Evolutionary conservation across 1,284 basidiomycete species (phyloP).

Genomic region (Mycena citricolor): DNA sequence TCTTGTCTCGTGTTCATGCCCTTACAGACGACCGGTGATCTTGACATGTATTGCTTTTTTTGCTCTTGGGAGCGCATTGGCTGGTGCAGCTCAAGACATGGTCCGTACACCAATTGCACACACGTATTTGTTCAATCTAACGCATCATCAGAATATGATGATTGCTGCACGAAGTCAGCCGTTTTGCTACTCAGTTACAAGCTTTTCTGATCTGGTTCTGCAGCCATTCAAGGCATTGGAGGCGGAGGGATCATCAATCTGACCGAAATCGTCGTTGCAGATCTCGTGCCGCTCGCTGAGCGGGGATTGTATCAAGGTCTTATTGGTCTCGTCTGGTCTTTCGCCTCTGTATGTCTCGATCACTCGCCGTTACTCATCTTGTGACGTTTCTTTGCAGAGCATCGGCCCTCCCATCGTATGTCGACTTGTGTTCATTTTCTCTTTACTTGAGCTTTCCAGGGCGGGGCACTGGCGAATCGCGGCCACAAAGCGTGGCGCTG

Average conservation of each 20-base stretch:
- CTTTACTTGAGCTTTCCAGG: conserved; percentile 2
- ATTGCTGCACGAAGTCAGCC: conserved; percentile 38
- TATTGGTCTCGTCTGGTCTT: conserved; percentile 25
- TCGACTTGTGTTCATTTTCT: not conserved
- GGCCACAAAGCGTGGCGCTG: conserved; percentile 18
- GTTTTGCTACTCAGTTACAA: not conserved
- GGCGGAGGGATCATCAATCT: conserved; percentile 44
- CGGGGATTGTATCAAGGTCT: conserved; percentile 40
- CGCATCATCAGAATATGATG: conserved; percentile 29
- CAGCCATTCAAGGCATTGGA: conserved; percentile 47
- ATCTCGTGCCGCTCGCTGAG: conserved; percentile 43
- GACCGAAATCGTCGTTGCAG: conserved; percentile 42
- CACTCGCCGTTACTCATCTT: not conserved
- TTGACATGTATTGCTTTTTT: conserved; percentile 38
- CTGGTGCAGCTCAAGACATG: conserved; percentile 41
- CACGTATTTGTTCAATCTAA: too few relatives aligned
- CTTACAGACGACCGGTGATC: conserved; percentile 29
- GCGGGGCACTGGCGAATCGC: conserved; percentile 13
- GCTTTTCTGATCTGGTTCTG: conserved; percentile 8
- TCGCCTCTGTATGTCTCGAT: conserved; percentile 17
- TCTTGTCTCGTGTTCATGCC: not conserved
- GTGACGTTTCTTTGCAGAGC: conserved; percentile 5
- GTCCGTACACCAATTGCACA: too few relatives aligned
- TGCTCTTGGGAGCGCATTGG: conserved; percentile 43
- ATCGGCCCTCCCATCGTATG: conserved; percentile 21